Percentiles rank a stretch among this genome's conserved stretches.
Conservation (phyloP, 2,329 filamentous ascomycete species). For the Hypocrella siamensis region DNA sequence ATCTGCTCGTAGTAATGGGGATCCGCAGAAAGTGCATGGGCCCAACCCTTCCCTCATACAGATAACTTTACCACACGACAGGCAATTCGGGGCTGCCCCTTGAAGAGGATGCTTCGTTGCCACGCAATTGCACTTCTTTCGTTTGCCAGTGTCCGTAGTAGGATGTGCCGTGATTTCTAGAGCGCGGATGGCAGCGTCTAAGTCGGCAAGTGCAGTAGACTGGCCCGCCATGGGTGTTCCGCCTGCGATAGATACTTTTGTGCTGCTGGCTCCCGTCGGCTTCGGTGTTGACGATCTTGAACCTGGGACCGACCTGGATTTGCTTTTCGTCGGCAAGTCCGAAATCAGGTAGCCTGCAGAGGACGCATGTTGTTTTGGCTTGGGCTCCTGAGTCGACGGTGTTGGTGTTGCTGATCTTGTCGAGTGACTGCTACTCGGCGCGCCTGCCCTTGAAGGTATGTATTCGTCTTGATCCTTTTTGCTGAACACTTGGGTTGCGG, state of each 20-base stretch:
- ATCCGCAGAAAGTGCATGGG: slow-evolving; percentile 81
- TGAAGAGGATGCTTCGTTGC: slow-evolving; percentile 77
- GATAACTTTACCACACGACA: slow-evolving; percentile 85
- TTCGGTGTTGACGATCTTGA: slow-evolving; percentile 40
- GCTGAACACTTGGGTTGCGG: slow-evolving; percentile 54
- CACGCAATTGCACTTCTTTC: slow-evolving; percentile 72
- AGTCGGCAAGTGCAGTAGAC: slow-evolving; percentile 54
- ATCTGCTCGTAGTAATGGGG: slow-evolving; percentile 50
- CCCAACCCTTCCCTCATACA: slow-evolving; percentile 89
- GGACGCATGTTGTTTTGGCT: slow-evolving; percentile 34
- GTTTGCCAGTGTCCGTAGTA: slow-evolving; percentile 35
- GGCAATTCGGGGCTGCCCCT: slow-evolving; percentile 81
- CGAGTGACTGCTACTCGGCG: slow-evolving; percentile 20
- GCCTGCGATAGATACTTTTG: slow-evolving; percentile 59
- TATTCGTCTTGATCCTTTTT: slow-evolving; percentile 65
- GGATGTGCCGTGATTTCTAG: slow-evolving; percentile 91
- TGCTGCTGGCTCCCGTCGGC: slow-evolving; percentile 29
- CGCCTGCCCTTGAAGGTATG: slow-evolving; percentile 36
- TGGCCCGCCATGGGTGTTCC: slow-evolving; percentile 72
- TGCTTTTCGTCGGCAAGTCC: slow-evolving; percentile 45
- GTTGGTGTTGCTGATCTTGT: slow-evolving; percentile 21
- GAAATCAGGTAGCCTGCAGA: slow-evolving; percentile 70
- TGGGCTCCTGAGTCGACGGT: slow-evolving; percentile 20
- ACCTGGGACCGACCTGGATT: slow-evolving; percentile 35
- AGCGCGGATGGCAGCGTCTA: slow-evolving; percentile 69